Evolutionary conservation across 371 early-diverging fungal genomes (phyloP).

Genomic region (Mucor mucedo): DNA sequence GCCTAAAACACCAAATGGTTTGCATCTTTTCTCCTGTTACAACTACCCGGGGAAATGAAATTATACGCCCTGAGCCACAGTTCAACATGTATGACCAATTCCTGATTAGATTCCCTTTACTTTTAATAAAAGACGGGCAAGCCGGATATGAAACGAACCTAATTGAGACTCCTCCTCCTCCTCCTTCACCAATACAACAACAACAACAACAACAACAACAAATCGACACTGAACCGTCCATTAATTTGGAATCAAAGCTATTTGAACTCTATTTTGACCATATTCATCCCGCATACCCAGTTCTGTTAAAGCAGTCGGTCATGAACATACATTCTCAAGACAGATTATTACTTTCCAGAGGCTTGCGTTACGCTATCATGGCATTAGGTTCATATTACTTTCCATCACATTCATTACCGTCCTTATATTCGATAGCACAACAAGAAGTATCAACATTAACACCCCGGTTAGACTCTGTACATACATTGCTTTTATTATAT

Average conservation of each 20-base stretch:
- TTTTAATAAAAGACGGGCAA: conserved; percentile 21
- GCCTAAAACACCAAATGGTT: conserved; percentile 29
- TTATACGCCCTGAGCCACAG: conserved; percentile 7
- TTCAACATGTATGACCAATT: conserved; percentile 6
- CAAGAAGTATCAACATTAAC: background rate
- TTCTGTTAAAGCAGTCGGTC: conserved; percentile 36
- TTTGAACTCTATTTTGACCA: conserved; percentile 65
- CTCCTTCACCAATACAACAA: conserved; percentile 7
- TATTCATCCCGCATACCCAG: conserved; percentile 68
- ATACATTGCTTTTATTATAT: conserved; percentile 32
- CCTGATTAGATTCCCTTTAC: conserved; percentile 9
- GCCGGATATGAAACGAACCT: conserved; percentile 16
- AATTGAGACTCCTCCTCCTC: conserved; percentile 1
- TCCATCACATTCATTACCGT: background rate
- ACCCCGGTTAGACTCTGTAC: conserved; percentile 22
- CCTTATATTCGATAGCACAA: conserved; percentile 15
- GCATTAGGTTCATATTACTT: conserved; percentile 18
- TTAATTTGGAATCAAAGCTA: conserved; percentile 48
- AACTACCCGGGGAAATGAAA: conserved; percentile 16
- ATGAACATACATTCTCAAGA: conserved; percentile 18
- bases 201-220: conserved; percentile 2
- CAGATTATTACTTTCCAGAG: conserved; percentile 10
- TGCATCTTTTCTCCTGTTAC: conserved; percentile 35
- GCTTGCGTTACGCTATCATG: conserved; percentile 26
- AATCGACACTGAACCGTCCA: conserved; percentile 9